A percentile compares a stretch with the other conserved stretches of the same genome.
These are phyloP conservation scores for Cyathus striatus DNA, from an alignment of 768 basidiomycete species.

Conservation along the genomic window DNA sequence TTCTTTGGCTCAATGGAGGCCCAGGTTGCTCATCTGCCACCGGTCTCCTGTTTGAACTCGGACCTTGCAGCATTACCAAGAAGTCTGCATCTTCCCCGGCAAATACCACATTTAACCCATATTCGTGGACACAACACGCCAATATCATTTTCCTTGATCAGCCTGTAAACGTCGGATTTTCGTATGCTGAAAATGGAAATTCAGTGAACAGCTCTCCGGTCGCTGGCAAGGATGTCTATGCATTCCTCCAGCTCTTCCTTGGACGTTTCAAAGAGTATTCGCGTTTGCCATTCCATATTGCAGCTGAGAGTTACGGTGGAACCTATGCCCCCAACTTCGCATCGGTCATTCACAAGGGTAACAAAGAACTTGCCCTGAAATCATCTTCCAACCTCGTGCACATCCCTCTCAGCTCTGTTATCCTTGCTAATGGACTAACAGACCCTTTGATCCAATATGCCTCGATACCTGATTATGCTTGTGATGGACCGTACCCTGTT, in stretches of 20 bases:
- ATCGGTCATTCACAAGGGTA: constrained; percentile 73
- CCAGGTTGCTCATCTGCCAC: constrained; percentile 71
- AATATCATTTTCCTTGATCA: constrained; percentile 78
- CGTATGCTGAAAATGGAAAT: constrained; percentile 73
- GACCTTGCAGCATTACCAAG: constrained; percentile 82
- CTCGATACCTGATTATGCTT: constrained; percentile 77
- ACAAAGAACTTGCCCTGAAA: constrained; percentile 47
- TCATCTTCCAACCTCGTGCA: constrained; percentile 47
- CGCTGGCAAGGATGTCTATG: constrained; percentile 87
- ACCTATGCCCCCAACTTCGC: constrained; percentile 86
- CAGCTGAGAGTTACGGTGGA: constrained; percentile 77
- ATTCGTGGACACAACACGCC: constrained; percentile 82
- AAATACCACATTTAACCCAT: constrained; percentile 66
- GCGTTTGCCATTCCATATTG: constrained; percentile 67
- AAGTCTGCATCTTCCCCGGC: constrained; percentile 61
- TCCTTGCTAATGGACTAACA: constrained; percentile 86
- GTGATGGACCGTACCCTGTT: constrained; percentile 78
- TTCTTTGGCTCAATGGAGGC: constrained; percentile 89
- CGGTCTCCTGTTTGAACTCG: constrained; percentile 88
- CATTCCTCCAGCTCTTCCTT: constrained; percentile 79
- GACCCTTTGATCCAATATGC: constrained; percentile 81
- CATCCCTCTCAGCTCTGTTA: constrained; percentile 78
- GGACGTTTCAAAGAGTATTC: constrained; percentile 73
- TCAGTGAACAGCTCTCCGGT: constrained; percentile 76
- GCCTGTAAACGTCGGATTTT: constrained; percentile 88